phyloP scores from a whole-genome alignment of 305 asterid genomes.

The Lippia alba region DNA sequence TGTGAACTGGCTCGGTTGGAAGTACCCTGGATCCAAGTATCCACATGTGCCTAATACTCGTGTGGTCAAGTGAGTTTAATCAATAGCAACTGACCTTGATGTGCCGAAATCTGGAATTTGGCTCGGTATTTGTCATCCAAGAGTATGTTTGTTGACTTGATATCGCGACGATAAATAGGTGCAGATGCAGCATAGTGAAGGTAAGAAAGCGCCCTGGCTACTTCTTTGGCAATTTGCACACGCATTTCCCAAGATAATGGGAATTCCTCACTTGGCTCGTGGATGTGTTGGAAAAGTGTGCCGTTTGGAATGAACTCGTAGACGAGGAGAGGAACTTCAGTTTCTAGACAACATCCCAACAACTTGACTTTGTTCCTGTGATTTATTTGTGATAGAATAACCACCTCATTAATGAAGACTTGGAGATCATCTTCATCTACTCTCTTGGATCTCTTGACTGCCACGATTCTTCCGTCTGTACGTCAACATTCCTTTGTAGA shows the following conservation, averaged over 20 bases:
- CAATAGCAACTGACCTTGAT: slow-evolving; percentile 35
- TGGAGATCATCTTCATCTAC: slow-evolving; percentile 39
- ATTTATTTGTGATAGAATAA: slow-evolving; percentile 42
- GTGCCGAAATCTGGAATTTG: slow-evolving; percentile 44
- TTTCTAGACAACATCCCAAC: slow-evolving; percentile 47
- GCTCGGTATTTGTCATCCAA: slow-evolving; percentile 35
- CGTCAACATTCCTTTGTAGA: slow-evolving; percentile 45
- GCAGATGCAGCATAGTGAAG: slow-evolving; percentile 39
- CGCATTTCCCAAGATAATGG: slow-evolving; percentile 41
- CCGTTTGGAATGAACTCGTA: slow-evolving; percentile 49
- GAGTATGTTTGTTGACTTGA: slow-evolving; percentile 44
- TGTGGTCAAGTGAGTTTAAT: slow-evolving; percentile 40
- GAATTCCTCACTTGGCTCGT: slow-evolving; percentile 39
- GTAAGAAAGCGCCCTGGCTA: slow-evolving; percentile 42
- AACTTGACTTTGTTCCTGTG: slow-evolving; percentile 46
- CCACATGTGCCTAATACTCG: slow-evolving; percentile 38
- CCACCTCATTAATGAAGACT: slow-evolving; percentile 46
- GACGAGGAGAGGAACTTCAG: slow-evolving; percentile 46
- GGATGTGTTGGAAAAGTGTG: slow-evolving; percentile 44
- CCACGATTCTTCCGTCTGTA: slow-evolving; percentile 47
- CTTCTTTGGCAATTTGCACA: slow-evolving; percentile 35
- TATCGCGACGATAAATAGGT: slow-evolving; percentile 40
- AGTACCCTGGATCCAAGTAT: slow-evolving; percentile 45
- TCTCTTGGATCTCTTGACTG: slow-evolving; percentile 49
- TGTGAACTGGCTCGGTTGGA: slow-evolving; percentile 30